Evolutionary conservation across 768 basidiomycete species (phyloP), one percentile per base, ranked within the genome.

Genomic region (Boletus fagicola): DNA sequence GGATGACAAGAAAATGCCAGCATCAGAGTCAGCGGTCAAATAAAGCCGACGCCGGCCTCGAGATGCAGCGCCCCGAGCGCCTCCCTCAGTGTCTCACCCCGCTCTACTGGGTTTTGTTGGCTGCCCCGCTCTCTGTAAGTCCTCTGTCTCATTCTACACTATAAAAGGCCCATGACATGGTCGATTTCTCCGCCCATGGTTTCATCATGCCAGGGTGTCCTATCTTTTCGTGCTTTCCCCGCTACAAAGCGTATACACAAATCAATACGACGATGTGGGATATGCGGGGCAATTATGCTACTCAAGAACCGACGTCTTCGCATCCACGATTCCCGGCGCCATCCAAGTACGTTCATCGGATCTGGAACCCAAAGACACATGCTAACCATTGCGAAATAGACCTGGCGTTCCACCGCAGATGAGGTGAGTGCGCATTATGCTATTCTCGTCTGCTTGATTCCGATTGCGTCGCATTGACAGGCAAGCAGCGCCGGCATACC

Each of bases 221-320:
- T 20, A 16, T 65, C 44, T 54, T 74, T 31, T 63, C 69, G 3
- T 68, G 56, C 51, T 74, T 72, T 46, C 72, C 71, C 12, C 72
- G 68, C 61, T 70, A 72, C 5, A 74, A 64, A 44, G 58, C 71
- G 44, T 74, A 74, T 26, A 74, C 66, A 7, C 67, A 74, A 42
- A 56, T 72, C n/a, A 71, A 72, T 30, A 24, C 68, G 22, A 59
- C 50, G 62, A 64, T 51, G 70, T 74, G 68, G 71, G 72, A 72
- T 31, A 4, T 59, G 49, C 61, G 63, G 5, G 70, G 62, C 2
- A 60, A 62, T 22, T 10, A 58, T 35, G 39, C 52, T 35, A 42
- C 49, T 12, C 61, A 62, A 53, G 61, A 65, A 39, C 57, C 39
- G 11, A 54, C 4, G 35, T 56, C 66, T 3, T 52, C 70, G 5